Evolutionary conservation across 106 monocot genomes (phyloP).

Genomic region (Posidonia australis): DNA sequence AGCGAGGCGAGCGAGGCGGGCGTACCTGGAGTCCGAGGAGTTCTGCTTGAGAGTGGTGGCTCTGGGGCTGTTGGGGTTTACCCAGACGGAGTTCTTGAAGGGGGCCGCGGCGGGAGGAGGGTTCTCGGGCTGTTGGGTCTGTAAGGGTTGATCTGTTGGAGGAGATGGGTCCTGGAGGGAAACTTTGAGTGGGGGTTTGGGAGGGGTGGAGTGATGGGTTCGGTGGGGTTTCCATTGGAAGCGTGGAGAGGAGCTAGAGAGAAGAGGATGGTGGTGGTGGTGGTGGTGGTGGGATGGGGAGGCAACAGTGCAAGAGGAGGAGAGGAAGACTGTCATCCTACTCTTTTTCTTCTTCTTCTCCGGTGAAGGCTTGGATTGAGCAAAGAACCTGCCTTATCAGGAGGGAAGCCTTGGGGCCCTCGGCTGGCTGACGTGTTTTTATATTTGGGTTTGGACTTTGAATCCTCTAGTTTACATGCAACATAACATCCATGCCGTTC

Average conservation of each 20-base stretch:
- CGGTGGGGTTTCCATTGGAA: slow-evolving; percentile 7
- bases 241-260: slow-evolving; percentile 1
- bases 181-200: slow-evolving; percentile 4
- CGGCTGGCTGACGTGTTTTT: no score
- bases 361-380: no score
- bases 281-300: background rate
- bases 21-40: slow-evolving; percentile 38
- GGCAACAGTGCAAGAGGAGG: slow-evolving; percentile 13
- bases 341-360: no score
- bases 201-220: slow-evolving; percentile 12
- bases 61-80: slow-evolving; percentile 52
- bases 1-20: slow-evolving; percentile 39
- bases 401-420: no score
- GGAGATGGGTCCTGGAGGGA: slow-evolving; percentile 16
- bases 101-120: background rate
- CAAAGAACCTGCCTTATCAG: no score
- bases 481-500: no score
- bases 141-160: background rate
- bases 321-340: slow-evolving; percentile 13
- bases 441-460: no score
- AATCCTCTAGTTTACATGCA: no score
- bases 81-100: slow-evolving; percentile 53
- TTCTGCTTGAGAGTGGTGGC: slow-evolving; percentile 23
- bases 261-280: background rate
- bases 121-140: background rate